Percentiles rank a stretch among this genome's conserved stretches.
phyloP scores from a whole-genome alignment of 768 basidiomycete species.

The Omphalotus guepiniiformis region DNA sequence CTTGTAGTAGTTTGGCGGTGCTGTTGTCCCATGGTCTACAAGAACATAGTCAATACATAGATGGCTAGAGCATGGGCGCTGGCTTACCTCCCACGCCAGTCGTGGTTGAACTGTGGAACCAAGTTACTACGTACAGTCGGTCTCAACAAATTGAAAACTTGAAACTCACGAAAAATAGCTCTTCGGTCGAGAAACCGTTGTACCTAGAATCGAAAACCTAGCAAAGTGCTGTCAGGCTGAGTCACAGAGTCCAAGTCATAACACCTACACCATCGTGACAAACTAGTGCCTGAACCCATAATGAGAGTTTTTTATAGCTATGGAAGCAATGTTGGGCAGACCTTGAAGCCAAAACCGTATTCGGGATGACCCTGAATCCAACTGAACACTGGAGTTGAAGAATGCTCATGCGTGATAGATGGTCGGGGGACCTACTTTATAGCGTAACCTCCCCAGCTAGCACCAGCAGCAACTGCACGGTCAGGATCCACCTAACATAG shows the following conservation, averaged over 20 bases:
- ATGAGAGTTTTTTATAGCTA: no score
- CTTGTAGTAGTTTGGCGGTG: slow-evolving; percentile 47
- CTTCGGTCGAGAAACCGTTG: slow-evolving; percentile 88
- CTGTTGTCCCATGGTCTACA: slow-evolving; percentile 66
- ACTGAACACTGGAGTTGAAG: slow-evolving; percentile 33
- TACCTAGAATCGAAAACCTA: slow-evolving; percentile 75
- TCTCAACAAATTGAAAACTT: background rate
- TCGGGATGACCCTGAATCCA: slow-evolving; percentile 97
- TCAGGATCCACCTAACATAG: slow-evolving; percentile 67
- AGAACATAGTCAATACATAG: background rate
- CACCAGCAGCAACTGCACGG: slow-evolving; percentile 74
- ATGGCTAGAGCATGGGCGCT: background rate
- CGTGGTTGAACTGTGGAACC: slow-evolving; percentile 70
- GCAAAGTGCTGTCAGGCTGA: background rate
- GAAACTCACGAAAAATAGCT: slow-evolving; percentile 77
- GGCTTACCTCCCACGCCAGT: slow-evolving; percentile 67
- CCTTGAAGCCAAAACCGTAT: slow-evolving; percentile 82
- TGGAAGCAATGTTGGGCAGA: background rate
- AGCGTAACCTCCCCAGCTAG: slow-evolving; percentile 84
- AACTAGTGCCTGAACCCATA: slow-evolving; percentile 53
- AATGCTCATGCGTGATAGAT: slow-evolving; percentile 8
- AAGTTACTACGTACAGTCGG: background rate
- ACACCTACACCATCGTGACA: slow-evolving; percentile 81
- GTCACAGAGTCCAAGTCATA: background rate
- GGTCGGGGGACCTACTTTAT: slow-evolving; percentile 62